Conservation (phyloP, 371 early-diverging fungal genomes). For the Mucor ambiguus region DNA sequence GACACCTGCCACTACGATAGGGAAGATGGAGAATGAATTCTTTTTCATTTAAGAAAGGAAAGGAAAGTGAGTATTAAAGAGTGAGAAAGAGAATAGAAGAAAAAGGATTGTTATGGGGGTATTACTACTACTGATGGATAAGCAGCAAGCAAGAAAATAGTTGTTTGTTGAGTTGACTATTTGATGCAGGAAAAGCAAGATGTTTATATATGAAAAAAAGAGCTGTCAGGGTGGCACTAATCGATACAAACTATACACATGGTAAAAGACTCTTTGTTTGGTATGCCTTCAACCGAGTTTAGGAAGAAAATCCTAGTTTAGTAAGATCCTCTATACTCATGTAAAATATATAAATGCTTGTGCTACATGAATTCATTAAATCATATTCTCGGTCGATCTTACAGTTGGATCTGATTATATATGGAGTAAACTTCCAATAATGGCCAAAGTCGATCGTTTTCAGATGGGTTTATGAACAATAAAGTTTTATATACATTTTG, state of each 20-base stretch:
- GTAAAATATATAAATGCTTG: not conserved
- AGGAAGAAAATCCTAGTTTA: constrained; percentile 18
- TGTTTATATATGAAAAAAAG: constrained; percentile 8
- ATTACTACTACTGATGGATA: not conserved
- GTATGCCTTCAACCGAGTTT: constrained; percentile 13
- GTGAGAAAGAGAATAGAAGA: constrained; percentile 3
- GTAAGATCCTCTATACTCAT: not conserved
- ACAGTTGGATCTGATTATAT: constrained; percentile 6
- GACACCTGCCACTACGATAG: constrained; percentile 34
- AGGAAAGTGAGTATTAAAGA: constrained; percentile 2
- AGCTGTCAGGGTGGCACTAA: not conserved
- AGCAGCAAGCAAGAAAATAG: not conserved
- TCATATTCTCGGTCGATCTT: not conserved
- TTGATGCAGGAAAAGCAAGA: not conserved
- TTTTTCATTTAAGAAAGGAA: constrained; percentile 22
- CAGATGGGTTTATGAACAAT: not conserved
- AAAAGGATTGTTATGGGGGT: not conserved
- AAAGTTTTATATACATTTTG: not conserved
- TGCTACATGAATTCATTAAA: constrained; percentile 4
- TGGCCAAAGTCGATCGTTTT: not conserved
- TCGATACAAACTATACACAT: constrained; percentile 4
- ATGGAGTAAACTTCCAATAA: constrained; percentile 10
- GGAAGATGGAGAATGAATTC: constrained; percentile 24
- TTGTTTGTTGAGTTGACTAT: not conserved
- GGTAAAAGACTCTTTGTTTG: constrained; percentile 9